phyloP scores from a whole-genome alignment of 345 rosid genomes.

The Syzygium jambos region DNA sequence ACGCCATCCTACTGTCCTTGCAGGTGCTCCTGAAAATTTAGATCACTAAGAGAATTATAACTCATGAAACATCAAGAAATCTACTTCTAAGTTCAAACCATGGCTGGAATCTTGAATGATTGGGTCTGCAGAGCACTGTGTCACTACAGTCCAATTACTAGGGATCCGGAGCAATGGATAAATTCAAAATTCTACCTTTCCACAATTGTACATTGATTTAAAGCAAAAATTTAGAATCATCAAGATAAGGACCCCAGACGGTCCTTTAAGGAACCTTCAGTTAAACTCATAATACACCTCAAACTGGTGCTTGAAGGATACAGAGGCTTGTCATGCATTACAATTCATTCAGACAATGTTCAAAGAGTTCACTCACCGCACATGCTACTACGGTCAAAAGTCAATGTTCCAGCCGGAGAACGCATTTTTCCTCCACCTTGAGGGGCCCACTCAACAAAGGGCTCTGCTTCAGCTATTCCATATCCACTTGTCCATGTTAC shows the following conservation, averaged over 20 bases:
- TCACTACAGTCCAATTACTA: neutral
- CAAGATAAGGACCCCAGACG: neutral
- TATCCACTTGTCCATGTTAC: slow-evolving; percentile 99
- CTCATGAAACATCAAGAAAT: neutral
- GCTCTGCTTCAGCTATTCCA: slow-evolving; percentile 57
- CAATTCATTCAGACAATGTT: neutral
- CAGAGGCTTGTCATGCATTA: neutral
- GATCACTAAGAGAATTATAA: neutral
- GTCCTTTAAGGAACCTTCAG: neutral
- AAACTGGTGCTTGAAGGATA: neutral
- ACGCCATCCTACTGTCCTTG: slow-evolving; percentile 43
- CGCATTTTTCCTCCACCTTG: slow-evolving; percentile 24
- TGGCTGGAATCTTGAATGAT: neutral
- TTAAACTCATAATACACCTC: neutral
- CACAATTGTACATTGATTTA: neutral
- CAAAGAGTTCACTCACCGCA: slow-evolving; percentile 50
- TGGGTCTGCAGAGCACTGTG: neutral
- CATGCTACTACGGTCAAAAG: slow-evolving; percentile 68
- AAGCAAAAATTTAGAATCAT: neutral
- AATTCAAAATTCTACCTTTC: neutral
- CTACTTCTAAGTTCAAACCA: neutral
- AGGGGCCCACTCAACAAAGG: slow-evolving; percentile 72
- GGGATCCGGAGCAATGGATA: neutral
- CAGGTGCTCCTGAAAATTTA: slow-evolving; percentile 26
- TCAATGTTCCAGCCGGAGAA: slow-evolving; percentile 80